These are phyloP conservation scores for Albatrellus sp. DNA, from an alignment of 1,284 basidiomycete species.

Conservation along the genomic window DNA sequence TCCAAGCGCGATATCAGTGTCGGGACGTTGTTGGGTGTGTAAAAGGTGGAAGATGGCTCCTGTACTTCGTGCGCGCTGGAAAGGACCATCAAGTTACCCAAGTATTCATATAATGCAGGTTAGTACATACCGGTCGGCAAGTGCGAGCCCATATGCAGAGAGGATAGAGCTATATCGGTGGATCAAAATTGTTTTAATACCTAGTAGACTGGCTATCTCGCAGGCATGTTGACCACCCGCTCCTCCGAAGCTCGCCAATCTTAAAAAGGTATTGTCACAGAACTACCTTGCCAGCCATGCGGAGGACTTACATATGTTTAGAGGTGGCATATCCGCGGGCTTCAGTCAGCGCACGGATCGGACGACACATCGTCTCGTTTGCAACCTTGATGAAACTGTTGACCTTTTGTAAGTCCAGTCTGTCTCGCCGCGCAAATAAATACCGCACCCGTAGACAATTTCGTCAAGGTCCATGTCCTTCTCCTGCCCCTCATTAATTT, in stretches of 20 bases:
- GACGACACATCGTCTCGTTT: conserved; percentile 88
- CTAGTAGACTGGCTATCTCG: conserved; percentile 71
- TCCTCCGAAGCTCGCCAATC: conserved; percentile 81
- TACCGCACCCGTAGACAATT: conserved; percentile 68
- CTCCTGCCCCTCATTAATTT: conserved; percentile 54
- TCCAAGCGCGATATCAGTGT: conserved; percentile 55
- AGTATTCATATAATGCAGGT: background rate
- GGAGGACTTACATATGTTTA: conserved; percentile 56
- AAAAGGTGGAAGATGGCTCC: conserved; percentile 75
- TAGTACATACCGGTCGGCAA: conserved; percentile 65
- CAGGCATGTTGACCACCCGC: conserved; percentile 90
- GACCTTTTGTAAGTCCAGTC: background rate
- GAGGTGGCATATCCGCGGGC: conserved; percentile 78
- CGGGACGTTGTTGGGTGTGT: conserved; percentile 39
- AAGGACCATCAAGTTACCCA: background rate
- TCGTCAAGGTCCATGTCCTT: conserved; percentile 62
- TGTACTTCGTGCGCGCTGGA: conserved; percentile 72
- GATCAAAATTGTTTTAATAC: conserved; percentile 76
- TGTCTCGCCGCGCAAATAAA: background rate
- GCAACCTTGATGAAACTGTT: conserved; percentile 82
- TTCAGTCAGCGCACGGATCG: conserved; percentile 87
- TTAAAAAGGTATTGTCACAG: conserved; percentile 15
- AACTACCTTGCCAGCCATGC: too few relatives aligned
- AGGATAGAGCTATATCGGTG: conserved; percentile 82
- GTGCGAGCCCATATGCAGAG: conserved; percentile 81